Evolutionary conservation across 208 protist genomes (phyloP).

Genomic region (Acanthamoeba culbertsoni): DNA sequence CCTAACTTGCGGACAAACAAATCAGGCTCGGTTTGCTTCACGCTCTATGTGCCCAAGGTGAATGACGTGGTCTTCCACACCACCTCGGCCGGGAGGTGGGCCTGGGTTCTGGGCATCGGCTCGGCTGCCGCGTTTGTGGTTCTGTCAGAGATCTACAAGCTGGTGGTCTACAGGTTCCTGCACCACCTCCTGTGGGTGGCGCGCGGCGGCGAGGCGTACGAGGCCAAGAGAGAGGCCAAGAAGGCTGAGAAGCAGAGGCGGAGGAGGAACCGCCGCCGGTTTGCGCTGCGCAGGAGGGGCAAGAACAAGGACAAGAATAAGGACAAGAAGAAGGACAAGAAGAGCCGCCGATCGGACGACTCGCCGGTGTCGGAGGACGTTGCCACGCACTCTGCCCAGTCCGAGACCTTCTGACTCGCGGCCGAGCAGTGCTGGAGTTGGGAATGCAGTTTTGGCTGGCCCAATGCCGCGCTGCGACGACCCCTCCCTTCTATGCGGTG

Average conservation of each 20-base stretch:
- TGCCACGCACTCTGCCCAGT: no score
- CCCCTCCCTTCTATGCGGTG: no score
- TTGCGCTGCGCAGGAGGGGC: not conserved
- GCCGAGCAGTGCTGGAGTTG: no score
- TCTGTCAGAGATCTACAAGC: constrained; percentile 23
- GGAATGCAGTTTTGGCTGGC: no score
- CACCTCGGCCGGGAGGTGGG: not conserved
- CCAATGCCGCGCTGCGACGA: no score
- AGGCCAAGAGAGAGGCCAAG: not conserved
- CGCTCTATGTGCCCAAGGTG: not conserved
- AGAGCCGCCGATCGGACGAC: not conserved
- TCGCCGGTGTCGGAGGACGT: not conserved
- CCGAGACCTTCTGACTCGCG: no score
- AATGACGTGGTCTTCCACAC: constrained; percentile 23
- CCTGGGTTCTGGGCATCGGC: not conserved
- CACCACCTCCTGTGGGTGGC: not conserved
- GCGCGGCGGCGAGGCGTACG: not conserved
- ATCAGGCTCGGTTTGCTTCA: constrained; percentile 24
- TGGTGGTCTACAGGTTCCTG: not conserved
- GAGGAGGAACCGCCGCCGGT: not conserved
- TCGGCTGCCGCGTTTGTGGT: not conserved
- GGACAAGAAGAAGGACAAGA: not conserved
- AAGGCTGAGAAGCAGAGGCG: not conserved
- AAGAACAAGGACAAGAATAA: not conserved
- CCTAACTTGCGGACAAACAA: no score